Conservation (phyloP, 2,329 filamentous ascomycete species). For the Aspergillus alliaceus region DNA sequence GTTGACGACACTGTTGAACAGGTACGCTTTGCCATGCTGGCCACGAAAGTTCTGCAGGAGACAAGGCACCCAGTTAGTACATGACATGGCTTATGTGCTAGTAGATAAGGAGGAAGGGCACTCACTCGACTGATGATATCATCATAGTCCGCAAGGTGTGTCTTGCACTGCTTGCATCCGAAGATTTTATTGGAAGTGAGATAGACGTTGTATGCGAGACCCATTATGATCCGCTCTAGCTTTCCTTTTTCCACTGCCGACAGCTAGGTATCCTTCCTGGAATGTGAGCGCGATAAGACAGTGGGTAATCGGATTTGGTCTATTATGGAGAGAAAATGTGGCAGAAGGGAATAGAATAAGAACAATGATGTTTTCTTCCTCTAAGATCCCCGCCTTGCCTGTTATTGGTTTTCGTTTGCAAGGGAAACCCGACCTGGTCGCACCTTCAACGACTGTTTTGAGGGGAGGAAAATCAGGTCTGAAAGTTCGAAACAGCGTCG, state of each 20-base stretch:
- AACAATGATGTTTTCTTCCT: constrained; percentile 3
- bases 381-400: constrained; percentile 13
- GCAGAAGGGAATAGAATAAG: constrained; percentile 1
- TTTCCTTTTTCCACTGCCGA: constrained; percentile 16
- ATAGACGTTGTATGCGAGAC: constrained; percentile 88
- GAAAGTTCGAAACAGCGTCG: not conserved
- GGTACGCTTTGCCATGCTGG: constrained; percentile 95
- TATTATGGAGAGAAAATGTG: not conserved
- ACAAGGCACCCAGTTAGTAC: constrained; percentile 10
- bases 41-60: constrained; percentile 84
- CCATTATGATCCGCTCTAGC: constrained; percentile 58
- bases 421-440: constrained; percentile 1
- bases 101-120: constrained; percentile 15
- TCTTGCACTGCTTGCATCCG: constrained; percentile 92
- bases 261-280: constrained; percentile 16
- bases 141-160: constrained; percentile 90
- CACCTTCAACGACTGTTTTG: not conserved
- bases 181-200: constrained; percentile 84
- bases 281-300: constrained; percentile 21
- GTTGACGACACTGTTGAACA: constrained; percentile 95
- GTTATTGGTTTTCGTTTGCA: not conserved
- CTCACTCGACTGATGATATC: constrained; percentile 91
- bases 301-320: constrained; percentile 1
- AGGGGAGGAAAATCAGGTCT: not conserved
- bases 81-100: constrained; percentile 1